Percentiles rank a stretch among this genome's conserved stretches.
phyloP scores from a whole-genome alignment of 106 monocot genomes.

The Dactylorhiza incarnata region DNA sequence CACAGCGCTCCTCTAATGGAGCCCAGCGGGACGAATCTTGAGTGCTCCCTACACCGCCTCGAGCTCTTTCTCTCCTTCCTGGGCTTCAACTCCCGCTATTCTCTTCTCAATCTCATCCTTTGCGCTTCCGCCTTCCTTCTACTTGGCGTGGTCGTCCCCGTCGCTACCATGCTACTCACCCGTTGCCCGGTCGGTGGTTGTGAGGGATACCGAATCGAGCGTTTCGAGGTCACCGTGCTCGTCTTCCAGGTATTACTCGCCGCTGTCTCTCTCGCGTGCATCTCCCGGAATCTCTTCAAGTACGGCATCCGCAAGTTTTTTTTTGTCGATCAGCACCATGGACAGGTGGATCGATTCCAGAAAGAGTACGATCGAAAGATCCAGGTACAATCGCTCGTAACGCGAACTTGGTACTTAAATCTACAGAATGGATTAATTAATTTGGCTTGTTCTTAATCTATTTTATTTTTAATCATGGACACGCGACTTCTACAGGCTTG shows the following conservation, averaged over 20 bases:
- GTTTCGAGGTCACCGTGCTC: slow-evolving; percentile 35
- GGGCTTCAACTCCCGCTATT: slow-evolving; percentile 19
- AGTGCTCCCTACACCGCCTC: slow-evolving; percentile 27
- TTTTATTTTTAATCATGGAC: background rate
- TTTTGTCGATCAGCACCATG: slow-evolving; percentile 51
- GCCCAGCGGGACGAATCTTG: slow-evolving; percentile 9
- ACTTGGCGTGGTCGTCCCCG: slow-evolving; percentile 31
- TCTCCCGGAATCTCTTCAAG: slow-evolving; percentile 46
- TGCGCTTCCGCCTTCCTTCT: slow-evolving; percentile 25
- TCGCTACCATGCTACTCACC: slow-evolving; percentile 16
- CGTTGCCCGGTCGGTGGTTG: background rate
- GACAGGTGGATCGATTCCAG: slow-evolving; percentile 34
- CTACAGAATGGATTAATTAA: too few relatives aligned
- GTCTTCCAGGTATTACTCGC: slow-evolving; percentile 35
- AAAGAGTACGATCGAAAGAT: slow-evolving; percentile 48
- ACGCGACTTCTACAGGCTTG: background rate
- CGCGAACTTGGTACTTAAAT: background rate
- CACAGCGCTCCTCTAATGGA: background rate
- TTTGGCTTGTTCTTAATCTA: background rate
- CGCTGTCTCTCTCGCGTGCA: slow-evolving; percentile 32
- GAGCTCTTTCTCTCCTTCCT: slow-evolving; percentile 37
- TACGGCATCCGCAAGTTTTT: slow-evolving; percentile 48
- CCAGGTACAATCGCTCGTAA: slow-evolving; percentile 24
- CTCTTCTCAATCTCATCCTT: slow-evolving; percentile 12
- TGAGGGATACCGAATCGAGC: slow-evolving; percentile 26